These are phyloP conservation scores for Ambrosiella cleistominuta DNA, from an alignment of 2,329 filamentous ascomycete genomes.

Conservation along the genomic window DNA sequence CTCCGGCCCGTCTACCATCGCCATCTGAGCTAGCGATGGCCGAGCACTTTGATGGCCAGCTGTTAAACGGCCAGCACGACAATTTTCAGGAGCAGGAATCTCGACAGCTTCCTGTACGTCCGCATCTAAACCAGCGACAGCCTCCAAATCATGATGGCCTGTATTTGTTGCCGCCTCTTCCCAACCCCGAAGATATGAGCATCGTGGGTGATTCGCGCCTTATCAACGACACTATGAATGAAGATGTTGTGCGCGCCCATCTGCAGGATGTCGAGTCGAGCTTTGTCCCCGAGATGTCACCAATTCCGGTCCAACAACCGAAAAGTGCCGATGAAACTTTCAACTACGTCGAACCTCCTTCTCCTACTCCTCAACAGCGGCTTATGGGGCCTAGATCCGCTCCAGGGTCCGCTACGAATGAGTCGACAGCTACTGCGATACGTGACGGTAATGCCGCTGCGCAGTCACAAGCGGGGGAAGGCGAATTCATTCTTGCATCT, in stretches of 20 bases:
- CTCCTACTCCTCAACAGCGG: conserved; percentile 13
- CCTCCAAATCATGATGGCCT: conserved; percentile 3
- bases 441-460: neutral
- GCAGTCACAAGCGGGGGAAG: conserved; percentile 2
- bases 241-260: conserved; percentile 36
- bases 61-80: conserved; percentile 1
- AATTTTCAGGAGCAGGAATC: neutral
- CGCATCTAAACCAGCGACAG: neutral
- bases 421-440: conserved; percentile 2
- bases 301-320: conserved; percentile 30
- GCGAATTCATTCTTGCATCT: conserved; percentile 1
- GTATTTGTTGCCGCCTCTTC: conserved; percentile 7
- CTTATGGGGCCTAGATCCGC: neutral
- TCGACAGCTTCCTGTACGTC: conserved; percentile 2
- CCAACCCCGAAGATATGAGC: conserved; percentile 13
- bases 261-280: conserved; percentile 49
- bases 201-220: conserved; percentile 18
- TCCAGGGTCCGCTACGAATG: neutral
- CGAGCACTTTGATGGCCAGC: conserved; percentile 1
- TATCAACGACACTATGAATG: conserved; percentile 31
- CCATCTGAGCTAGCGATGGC: conserved; percentile 5
- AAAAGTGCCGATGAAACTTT: conserved; percentile 37
- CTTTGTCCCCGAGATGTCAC: conserved; percentile 41
- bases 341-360: conserved; percentile 29
- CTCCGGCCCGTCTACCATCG: neutral